Base-by-base conservation (phyloP, 345 rosid species). In the Melaleuca alternifolia region DNA sequence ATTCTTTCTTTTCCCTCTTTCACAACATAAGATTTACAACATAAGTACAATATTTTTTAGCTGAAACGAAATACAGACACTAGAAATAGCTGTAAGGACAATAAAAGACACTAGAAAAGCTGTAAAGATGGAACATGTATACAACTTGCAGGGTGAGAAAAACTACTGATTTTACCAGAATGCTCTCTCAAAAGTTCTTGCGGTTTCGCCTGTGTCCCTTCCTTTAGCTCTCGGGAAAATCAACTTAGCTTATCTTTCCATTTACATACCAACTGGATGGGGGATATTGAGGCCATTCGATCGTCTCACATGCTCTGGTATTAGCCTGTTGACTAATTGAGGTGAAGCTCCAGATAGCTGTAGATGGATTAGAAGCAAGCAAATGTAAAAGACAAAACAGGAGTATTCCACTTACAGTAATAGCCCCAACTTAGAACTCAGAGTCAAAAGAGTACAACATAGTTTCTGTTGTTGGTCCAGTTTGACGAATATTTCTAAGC, bases 301-400 rank as follows among this genome's bases (percentile, higher is more conserved):
- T 87, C 93, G 90, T 87, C 93, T 92, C 52, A 91, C 84, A 50
- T 96, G 94, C 89, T 94, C 96, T 1, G 98, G 98, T 89, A 96
- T 92, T 85, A 94, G 90, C 91, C 93, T 91, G 90, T 87, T 92
- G 87, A 93, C 91, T 71, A 96, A 93, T 86, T 96, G 97, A 2
- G 94, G 92, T 41, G 96, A 91, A 82, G 96, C 97, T 33, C 94
- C 96, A 16, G 89, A n/a, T 81, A 94, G 83, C 98, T 96, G 93
- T 52, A 85, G 50, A 26, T 10, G 81, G 81, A 71, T 37, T 71
- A 48, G 52, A 83, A 51, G 85, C 85, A 50, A 14, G 65, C 46
- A 41, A 1, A 77, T 41, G 48, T 37, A 48, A 33, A 24, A 71
- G 79, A 33, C 48, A 37, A 44, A 37, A 37, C 81, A 71, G 12